These are phyloP conservation scores for Verbascum thapsus DNA, from an alignment of 257 asterid species.

Conservation along the genomic window DNA sequence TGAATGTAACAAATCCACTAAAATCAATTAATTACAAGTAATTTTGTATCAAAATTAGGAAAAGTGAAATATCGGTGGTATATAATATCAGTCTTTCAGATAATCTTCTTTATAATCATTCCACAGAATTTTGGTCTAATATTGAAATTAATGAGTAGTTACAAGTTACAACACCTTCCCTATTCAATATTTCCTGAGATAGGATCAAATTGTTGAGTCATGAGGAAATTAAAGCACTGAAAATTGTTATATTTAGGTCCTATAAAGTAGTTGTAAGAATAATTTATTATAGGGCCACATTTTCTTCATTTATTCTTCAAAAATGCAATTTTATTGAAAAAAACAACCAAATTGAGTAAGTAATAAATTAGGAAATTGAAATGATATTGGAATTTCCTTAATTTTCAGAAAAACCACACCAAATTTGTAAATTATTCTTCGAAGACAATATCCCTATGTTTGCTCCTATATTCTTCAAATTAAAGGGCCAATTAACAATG, in stretches of 20 bases:
- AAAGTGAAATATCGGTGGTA: no score
- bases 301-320: constrained; percentile 40
- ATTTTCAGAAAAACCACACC: constrained; percentile 17
- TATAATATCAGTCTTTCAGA: no score
- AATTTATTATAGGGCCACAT: constrained; percentile 10
- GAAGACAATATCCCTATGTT: no score
- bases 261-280: constrained; percentile 1
- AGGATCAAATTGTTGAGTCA: constrained; percentile 21
- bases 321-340: constrained; percentile 30
- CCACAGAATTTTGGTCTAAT: constrained; percentile 7
- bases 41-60: no score
- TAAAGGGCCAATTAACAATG: no score
- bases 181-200: background rate
- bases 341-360: background rate
- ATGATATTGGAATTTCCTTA: constrained; percentile 17
- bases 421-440: constrained; percentile 22
- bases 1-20: no score
- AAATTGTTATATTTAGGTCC: background rate
- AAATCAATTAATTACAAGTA: no score
- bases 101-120: background rate
- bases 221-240: constrained; percentile 8
- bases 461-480: no score
- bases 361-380: background rate
- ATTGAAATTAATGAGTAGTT: background rate
- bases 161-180: background rate